Conservation (phyloP, 192 early-diverging fungal species). For the Backusella circina region DNA sequence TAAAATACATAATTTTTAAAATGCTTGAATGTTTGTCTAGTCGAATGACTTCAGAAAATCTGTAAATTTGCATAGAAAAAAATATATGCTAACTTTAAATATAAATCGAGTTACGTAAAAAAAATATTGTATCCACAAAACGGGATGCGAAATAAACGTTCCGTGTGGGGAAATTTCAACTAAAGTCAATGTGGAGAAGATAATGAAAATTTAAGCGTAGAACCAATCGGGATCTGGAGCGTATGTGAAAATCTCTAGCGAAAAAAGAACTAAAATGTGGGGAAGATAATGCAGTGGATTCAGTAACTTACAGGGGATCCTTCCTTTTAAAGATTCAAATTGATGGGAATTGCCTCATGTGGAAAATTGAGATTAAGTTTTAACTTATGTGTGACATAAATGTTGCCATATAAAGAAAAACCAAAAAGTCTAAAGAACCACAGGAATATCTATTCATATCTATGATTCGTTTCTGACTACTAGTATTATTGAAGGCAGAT, state of each 20-base stretch:
- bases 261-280: not conserved
- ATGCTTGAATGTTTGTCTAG: not conserved
- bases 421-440: not conserved
- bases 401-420: not conserved
- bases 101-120: not conserved
- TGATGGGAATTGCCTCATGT: not conserved
- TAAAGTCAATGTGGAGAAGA: not conserved
- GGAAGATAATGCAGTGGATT: not conserved
- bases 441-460: not conserved
- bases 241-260: not conserved
- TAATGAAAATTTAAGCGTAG: not conserved
- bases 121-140: not conserved
- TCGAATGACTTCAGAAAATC: not conserved
- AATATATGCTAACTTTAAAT: not conserved
- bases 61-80: not conserved
- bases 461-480: not conserved
- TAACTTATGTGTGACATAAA: not conserved
- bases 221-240: not conserved
- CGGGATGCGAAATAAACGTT: not conserved
- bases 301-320: not conserved
- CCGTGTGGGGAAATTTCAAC: not conserved
- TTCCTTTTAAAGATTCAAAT: not conserved
- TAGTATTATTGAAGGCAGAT: not conserved
- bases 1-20: not conserved
- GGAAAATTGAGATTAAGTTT: not conserved